phyloP scores from a whole-genome alignment of 371 early-diverging fungal species.

The Mucor racemosus region DNA sequence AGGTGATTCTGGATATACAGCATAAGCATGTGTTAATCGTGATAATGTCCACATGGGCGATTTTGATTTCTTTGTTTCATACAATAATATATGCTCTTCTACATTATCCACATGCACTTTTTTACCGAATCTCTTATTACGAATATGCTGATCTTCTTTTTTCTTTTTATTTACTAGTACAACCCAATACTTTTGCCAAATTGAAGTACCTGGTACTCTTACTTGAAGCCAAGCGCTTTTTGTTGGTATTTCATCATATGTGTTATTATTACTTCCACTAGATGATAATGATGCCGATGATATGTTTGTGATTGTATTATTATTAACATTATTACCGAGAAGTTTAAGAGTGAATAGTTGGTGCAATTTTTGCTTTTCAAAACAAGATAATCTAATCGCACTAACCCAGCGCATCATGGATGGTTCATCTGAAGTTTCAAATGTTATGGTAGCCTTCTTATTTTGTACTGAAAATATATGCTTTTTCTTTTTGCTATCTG shows the following conservation, averaged over 20 bases:
- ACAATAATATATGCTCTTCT: conserved; percentile 39
- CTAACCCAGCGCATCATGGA: conserved; percentile 59
- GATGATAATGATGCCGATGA: conserved; percentile 32
- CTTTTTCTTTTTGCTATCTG: conserved; percentile 43
- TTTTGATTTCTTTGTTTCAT: conserved; percentile 62
- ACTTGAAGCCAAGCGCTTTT: conserved; percentile 54
- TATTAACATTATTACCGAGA: conserved; percentile 24
- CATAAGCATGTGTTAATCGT: conserved; percentile 67
- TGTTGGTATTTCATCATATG: conserved; percentile 7
- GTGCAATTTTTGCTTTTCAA: conserved; percentile 74
- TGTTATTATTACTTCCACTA: not conserved
- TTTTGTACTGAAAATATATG: conserved; percentile 50
- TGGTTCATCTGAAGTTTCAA: conserved; percentile 61
- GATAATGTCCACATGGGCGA: conserved; percentile 53
- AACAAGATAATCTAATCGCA: conserved; percentile 76
- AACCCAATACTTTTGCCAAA: conserved; percentile 69
- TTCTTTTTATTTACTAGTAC: conserved; percentile 49
- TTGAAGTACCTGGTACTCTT: conserved; percentile 57
- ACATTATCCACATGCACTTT: conserved; percentile 31
- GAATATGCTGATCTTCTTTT: conserved; percentile 39
- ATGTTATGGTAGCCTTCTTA: conserved; percentile 42
- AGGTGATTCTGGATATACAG: conserved; percentile 70
- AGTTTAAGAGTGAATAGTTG: conserved; percentile 73
- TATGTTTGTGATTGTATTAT: not conserved
- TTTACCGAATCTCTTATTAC: conserved; percentile 44